A percentile compares a stretch with the other conserved stretches of the same genome.
Evolutionary conservation across 345 rosid genomes (phyloP).

Genomic region (Arabidopsis thaliana): TAIR10.1 NC_003076.8:25131001-25131500

Average conservation of each 20-base stretch:
- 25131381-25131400: neutral
- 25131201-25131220: conserved; percentile 24
- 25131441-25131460: neutral
- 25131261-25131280: conserved; percentile 73
- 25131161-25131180: conserved; percentile 98
- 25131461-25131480: neutral
- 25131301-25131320: conserved; percentile 88
- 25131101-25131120: conserved; percentile 92
- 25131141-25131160: conserved; percentile 95
- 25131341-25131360: conserved; percentile 8
- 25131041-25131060: conserved; percentile 96
- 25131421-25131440: conserved; percentile 18
- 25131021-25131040: conserved; percentile 48
- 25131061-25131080: conserved; percentile 96
- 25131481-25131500: conserved; percentile 16
- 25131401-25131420: conserved; percentile 6
- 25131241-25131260: conserved; percentile 5
- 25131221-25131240: conserved; percentile 17
- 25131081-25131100: conserved; percentile 93
- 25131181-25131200: conserved; percentile 82
- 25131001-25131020: conserved; percentile 21
- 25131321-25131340: conserved; percentile 61
- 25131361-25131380: conserved; percentile 14
- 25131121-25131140: conserved; percentile 96
- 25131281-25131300: conserved; percentile 96